These are phyloP conservation scores for Colletotrichum tamarilloi DNA, from an alignment of 2,329 filamentous ascomycete species.

Conservation along the genomic window DNA sequence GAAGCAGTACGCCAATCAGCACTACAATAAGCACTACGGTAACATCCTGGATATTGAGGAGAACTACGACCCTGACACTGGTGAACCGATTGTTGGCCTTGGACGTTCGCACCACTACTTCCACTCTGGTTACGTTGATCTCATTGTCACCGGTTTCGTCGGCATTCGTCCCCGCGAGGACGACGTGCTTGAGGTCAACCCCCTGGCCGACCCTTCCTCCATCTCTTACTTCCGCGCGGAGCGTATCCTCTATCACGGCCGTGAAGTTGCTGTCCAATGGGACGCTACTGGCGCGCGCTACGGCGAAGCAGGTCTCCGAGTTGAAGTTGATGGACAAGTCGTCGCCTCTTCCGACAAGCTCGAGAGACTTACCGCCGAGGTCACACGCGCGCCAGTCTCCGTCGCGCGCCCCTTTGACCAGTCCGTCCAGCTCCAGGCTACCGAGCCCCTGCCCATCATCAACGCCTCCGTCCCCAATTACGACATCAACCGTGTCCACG, in stretches of 20 bases:
- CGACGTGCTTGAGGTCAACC: slow-evolving; percentile 50
- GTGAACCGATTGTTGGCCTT: slow-evolving; percentile 35
- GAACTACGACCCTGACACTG: slow-evolving; percentile 51
- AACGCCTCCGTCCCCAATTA: slow-evolving; percentile 14
- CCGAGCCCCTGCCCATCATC: neutral
- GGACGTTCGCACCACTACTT: slow-evolving; percentile 51
- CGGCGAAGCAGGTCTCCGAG: slow-evolving; percentile 46
- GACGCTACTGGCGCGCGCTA: slow-evolving; percentile 52
- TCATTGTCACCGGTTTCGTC: slow-evolving; percentile 55
- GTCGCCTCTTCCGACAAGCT: slow-evolving; percentile 25
- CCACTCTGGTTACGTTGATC: slow-evolving; percentile 57
- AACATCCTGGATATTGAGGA: slow-evolving; percentile 47
- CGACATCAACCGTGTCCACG: slow-evolving; percentile 13
- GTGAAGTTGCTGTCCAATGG: slow-evolving; percentile 52
- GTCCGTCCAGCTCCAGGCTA: slow-evolving; percentile 8
- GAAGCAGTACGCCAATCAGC: slow-evolving; percentile 51
- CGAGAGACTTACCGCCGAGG: slow-evolving; percentile 3
- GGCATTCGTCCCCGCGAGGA: slow-evolving; percentile 52
- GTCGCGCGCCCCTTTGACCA: slow-evolving; percentile 7
- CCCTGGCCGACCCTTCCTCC: slow-evolving; percentile 48
- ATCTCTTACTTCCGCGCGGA: slow-evolving; percentile 55
- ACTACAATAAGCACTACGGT: slow-evolving; percentile 52
- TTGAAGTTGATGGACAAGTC: slow-evolving; percentile 49
- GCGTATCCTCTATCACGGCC: slow-evolving; percentile 55
- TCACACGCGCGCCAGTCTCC: neutral